Base-by-base conservation (phyloP, 2,329 filamentous ascomycete species). In the Fusarium citri region DNA sequence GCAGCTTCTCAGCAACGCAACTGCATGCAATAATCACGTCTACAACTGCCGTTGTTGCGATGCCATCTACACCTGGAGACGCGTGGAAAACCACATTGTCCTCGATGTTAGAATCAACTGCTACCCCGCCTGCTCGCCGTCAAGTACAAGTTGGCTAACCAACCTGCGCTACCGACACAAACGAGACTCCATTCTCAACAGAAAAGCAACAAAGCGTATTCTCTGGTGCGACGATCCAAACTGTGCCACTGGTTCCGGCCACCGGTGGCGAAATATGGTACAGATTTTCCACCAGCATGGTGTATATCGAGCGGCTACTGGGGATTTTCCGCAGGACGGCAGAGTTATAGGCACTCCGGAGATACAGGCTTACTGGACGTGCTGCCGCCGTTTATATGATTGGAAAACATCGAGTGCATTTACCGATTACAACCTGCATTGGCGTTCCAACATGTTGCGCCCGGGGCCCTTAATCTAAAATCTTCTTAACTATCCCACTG, bases 1-100 rank as follows among this genome's bases (percentile, higher is more conserved):
- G 18, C 1, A 18, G 31, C 31, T 34, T 34, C 15, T 37, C 3
- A n/a, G 2, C 34, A 1, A 37, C 34, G 0, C 14, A 16, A 1
- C 41, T 16, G 3, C 15, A 11, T 43, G 41, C 41, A 23, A 2
- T 9, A 23, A 23, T 4, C 22, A 23, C 4, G 0, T 2, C 3
- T 43, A 23, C 9, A 3, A 11, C 8, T 25, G 41, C 6, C 41
- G 8, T 23, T 4, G 0, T 23, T 43, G 15, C 3, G 1, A 11
- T 23, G 5, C 5, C 4, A 23, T 3, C 1, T 43, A 23, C 6
- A 43, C 15, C 4, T 43, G 22, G 22, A 43, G 2, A 1, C 41
- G 20, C 6, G 41, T 23, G 5, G 9, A 43, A 11, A 6, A 11
- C 1, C n/a, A 18, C 9, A 25, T 43, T 5, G 4, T 23, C 6